Evolutionary conservation across 169 alveolate species (phyloP).

Genomic region (Eimeria praecox): DNA sequence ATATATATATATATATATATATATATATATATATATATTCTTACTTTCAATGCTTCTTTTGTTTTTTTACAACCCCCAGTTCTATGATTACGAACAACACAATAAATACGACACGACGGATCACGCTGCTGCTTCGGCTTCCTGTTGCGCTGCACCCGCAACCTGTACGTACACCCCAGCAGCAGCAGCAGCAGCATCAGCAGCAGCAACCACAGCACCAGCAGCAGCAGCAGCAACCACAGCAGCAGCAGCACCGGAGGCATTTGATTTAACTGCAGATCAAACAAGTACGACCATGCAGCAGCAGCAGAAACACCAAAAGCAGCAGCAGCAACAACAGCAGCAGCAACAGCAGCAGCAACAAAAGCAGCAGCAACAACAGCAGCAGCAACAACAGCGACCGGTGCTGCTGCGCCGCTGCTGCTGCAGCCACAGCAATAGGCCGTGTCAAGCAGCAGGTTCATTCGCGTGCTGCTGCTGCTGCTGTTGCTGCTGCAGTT

Average conservation of each 20-base stretch:
- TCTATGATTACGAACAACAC: constrained; percentile 57
- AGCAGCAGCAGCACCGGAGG: neutral
- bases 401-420: constrained; percentile 17
- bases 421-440: neutral
- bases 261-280: too few species aligned
- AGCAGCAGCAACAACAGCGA: neutral
- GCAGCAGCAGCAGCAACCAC: neutral
- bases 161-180: neutral
- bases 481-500: constrained; percentile 2
- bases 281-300: neutral
- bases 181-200: constrained; percentile 20
- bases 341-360: neutral
- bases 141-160: constrained; percentile 44
- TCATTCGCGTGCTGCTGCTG: too few species aligned
- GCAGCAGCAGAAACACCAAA: neutral
- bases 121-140: constrained; percentile 44
- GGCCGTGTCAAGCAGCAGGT: too few species aligned
- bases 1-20: too few species aligned
- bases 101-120: neutral
- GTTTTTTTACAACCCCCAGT: constrained; percentile 57
- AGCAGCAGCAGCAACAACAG: neutral
- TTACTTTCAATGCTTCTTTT: constrained; percentile 24
- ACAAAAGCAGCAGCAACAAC: neutral
- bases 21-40: too few species aligned
- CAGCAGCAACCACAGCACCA: neutral